Base-by-base conservation (phyloP, 768 basidiomycete species). In the Hydnomerulius pinastri region DNA sequence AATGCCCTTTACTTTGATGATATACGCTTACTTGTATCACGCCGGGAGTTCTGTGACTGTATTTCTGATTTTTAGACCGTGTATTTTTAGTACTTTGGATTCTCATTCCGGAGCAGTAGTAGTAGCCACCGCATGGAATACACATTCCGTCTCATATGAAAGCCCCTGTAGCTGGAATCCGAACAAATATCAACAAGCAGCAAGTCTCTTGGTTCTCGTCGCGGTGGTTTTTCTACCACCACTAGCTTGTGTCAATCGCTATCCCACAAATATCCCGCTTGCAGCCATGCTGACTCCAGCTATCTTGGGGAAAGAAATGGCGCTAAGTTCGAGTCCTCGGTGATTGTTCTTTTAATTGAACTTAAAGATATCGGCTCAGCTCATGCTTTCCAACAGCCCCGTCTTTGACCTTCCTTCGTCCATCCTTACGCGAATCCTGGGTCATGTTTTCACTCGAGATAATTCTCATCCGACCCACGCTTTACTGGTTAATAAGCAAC, bases 61-160 rank as follows among this genome's bases (percentile, higher is more conserved):
- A 60, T 58, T 17, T 25, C 47, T 56, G 10, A 18, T 10, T n/a
- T 35, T 21, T 65, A 69, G 56, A 67, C 25, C 15, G 1, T 66
- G 67, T 66, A 68, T 65, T 25, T 1, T 6, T 65, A 67, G 47
- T 35, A 1, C 2, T 39, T 24, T 11, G 24, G 25, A 9, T 35
- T 15, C 5, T 32, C 35, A 15, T 24, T 53, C 12, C 42, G 23
- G 32, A 46, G 9, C 20, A 17, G 41, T 24, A 24, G n/a, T 4
- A 46, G 25, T 52, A 35, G 23, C 11, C n/a, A 18, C 12, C 24
- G 38, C 44, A 51, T 45, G 37, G 18, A 41, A 41, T 40, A 38
- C 29, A 11, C 6, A 33, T n/a, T 33, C 17, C 32, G 17, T 15
- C 32, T 20, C n/a, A 21, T n/a, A 18, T 18, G 2, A 38, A 18